Evolutionary conservation across 805 yeast genomes (phyloP).

Genomic region (Kazachstania martiniae): DNA sequence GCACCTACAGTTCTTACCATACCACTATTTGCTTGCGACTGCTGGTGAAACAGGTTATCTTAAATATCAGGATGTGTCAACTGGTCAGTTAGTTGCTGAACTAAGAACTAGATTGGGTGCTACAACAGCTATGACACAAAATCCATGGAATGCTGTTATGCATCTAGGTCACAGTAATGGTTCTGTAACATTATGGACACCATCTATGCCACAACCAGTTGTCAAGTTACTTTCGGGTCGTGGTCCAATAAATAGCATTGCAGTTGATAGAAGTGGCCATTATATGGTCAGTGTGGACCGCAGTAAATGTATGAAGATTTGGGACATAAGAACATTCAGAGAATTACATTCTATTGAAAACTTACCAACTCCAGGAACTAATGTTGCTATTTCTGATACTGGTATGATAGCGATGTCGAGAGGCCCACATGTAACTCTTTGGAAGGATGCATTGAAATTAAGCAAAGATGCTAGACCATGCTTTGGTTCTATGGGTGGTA

Average conservation of each 20-base stretch:
- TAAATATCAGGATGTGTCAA: conserved; percentile 90
- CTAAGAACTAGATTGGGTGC: conserved; percentile 84
- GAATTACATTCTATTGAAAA: conserved; percentile 52
- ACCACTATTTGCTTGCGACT: conserved; percentile 77
- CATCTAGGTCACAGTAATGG: conserved; percentile 93
- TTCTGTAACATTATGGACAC: conserved; percentile 88
- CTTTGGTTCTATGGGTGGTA: conserved; percentile 28
- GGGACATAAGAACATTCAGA: conserved; percentile 85
- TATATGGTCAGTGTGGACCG: conserved; percentile 92
- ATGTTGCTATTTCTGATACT: conserved; percentile 72
- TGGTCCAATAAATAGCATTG: conserved; percentile 80
- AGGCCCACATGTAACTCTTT: conserved; percentile 90
- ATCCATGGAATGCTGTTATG: conserved; percentile 92
- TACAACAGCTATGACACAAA: conserved; percentile 75
- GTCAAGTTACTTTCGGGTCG: conserved; percentile 71
- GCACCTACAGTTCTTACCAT: conserved; percentile 77
- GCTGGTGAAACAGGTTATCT: conserved; percentile 85
- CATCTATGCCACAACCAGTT: conserved; percentile 73
- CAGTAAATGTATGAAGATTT: conserved; percentile 72
- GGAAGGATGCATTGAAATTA: conserved; percentile 71
- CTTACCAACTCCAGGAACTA: conserved; percentile 75
- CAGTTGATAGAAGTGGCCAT: conserved; percentile 82
- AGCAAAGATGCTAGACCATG: conserved; percentile 39
- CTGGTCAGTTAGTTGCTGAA: conserved; percentile 80
- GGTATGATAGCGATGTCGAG: conserved; percentile 85